Base-by-base conservation (phyloP, 495 filamentous ascomycete genomes). In the Hypoxylon fragiforme region DNA sequence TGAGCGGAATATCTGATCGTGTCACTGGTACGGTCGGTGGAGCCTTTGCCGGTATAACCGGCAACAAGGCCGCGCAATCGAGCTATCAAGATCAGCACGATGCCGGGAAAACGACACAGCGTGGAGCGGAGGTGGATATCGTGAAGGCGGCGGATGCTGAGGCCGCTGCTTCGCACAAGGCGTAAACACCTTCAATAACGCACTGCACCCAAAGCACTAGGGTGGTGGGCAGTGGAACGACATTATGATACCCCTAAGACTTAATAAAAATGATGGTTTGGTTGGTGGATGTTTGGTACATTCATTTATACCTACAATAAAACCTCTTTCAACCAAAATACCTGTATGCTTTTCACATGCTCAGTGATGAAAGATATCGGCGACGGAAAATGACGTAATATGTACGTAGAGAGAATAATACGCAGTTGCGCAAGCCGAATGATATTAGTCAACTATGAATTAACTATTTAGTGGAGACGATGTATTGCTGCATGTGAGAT, bases 121-220 rank as follows among this genome's bases (percentile, higher is more conserved):
- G 92, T 9, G 86, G 92, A 44, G 92, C 85, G 8, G 92, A 96
- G 81, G 71, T 74, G 18, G 92, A 96, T 67, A 82, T 96, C 48
- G 70, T 83, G 60, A 91, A 90, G 81, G 79, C 87, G 74, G 73
- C 72, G 1, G 74, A 77, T 53, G 74, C 73, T 4, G 68, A 69
- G 45, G 38, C 66, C 18, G 19, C 48, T 22, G 44, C 54, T n/a
- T 31, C 54, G 28, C 32, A 28, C 40, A 41, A 59, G 37, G 45
- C 38, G 21, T 51, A 47, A 20, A 6, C 24, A 7, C 18, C 39
- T 31, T 9, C n/a, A 18, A 18, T 34, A 24, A 18, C 31, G n/a
- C 18, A 3, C 7, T 13, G 31, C 31, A 12, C 7, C n/a, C 5
- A 12, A 26, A n/a, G 13, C 9, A n/a, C 21, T n/a, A 30, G 30